Base-by-base conservation (phyloP, 2,329 filamentous ascomycete genomes). In the Colletotrichum lentis region DNA sequence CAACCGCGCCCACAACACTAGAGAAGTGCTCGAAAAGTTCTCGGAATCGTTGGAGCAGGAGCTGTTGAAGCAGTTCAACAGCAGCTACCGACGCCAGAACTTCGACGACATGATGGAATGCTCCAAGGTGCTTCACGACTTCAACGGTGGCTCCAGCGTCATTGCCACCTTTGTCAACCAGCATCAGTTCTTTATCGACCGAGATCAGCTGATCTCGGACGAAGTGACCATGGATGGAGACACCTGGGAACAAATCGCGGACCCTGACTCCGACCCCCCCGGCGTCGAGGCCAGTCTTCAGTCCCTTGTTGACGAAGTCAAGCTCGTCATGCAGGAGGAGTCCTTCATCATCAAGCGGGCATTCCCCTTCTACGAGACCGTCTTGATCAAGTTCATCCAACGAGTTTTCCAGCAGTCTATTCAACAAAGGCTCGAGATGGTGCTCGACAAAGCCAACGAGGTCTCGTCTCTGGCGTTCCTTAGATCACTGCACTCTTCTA, bases 71-170 rank as follows among this genome's bases (percentile, higher is more conserved):
- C 95, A 97, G 75, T 99, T 99, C 80, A 96, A 99, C 82, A 93
- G 96, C 76, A 97, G 95, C 82, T 98, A 98, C 78, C 87, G 94
- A 71, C 90, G 91, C 73, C 94, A 97, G 74, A 97, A 98, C 79
- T 97, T 97, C 75, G 93, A 97, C 72, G 94, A 96, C 74, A 99
- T 99, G 96, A 91, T 93, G 81, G 96, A 98, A 77, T 99, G 96
- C 77, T 93, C 96, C 62, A 92, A 92, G 74, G 96, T 97, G 49
- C 83, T 99, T 70, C 87, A 96, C 76, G 96, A 98, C 79, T 99
- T 99, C 84, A 97, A 95, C 77, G 94, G 96, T 60, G 96, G 96
- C 59, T 90, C 93, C 65, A 98, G 94, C 77, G 96, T 98, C 68
- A 97, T 97, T 78, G 95, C 93, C 16, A 85, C 95, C 12, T 99